These are phyloP conservation scores for Tetrapisispora iriomotensis DNA, from an alignment of 805 yeast genomes.

Conservation along the genomic window DNA sequence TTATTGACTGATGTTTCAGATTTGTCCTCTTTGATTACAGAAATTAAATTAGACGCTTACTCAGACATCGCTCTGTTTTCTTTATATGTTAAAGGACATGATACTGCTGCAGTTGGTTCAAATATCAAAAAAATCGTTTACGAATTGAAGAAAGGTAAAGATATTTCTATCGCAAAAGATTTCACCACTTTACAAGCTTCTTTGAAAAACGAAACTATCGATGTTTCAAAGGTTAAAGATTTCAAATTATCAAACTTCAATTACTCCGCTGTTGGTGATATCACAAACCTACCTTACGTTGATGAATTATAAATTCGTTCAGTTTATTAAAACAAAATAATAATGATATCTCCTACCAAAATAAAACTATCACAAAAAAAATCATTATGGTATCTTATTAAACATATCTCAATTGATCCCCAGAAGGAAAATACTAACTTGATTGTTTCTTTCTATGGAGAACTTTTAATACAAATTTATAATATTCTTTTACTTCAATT, in stretches of 20 bases:
- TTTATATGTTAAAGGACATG: conserved; percentile 50
- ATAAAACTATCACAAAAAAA: not conserved
- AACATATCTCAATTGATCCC: not conserved
- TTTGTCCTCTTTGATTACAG: conserved; percentile 42
- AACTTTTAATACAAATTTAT: not conserved
- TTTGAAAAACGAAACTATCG: conserved; percentile 32
- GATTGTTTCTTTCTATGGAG: not conserved
- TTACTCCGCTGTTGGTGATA: conserved; percentile 85
- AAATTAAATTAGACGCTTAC: conserved; percentile 50
- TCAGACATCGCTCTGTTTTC: conserved; percentile 75
- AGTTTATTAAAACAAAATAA: not conserved
- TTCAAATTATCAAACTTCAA: conserved; percentile 55
- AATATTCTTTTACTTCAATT: conserved; percentile 1
- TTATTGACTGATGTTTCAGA: conserved; percentile 51
- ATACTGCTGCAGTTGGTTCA: conserved; percentile 48
- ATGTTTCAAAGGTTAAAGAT: conserved; percentile 31
- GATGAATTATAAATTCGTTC: conserved; percentile 59
- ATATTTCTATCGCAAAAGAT: conserved; percentile 50
- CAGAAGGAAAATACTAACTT: not conserved
- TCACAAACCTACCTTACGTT: conserved; percentile 74
- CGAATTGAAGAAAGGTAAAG: conserved; percentile 41
- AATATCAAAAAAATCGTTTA: conserved; percentile 53
- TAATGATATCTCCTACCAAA: not conserved
- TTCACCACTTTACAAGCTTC: conserved; percentile 39
- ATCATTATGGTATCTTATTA: too few species aligned